Conservation (phyloP, 768 basidiomycete species). For the Ramaria sp. region DNA sequence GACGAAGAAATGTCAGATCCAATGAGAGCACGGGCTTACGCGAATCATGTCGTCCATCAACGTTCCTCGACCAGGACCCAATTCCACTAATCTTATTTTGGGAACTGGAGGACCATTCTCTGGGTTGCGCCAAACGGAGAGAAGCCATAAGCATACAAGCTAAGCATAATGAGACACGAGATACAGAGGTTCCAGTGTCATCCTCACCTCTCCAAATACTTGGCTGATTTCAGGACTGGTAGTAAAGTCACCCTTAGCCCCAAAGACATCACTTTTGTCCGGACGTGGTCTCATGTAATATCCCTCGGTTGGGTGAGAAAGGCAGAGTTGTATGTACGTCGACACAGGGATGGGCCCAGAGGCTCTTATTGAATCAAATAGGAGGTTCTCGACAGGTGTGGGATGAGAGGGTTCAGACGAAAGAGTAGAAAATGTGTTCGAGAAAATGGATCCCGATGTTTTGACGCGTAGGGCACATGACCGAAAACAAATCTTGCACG, state of each 20-base stretch:
- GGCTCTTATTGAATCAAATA: constrained; percentile 69
- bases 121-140: constrained; percentile 78
- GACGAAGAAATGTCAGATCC: not conserved
- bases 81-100: constrained; percentile 67
- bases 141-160: constrained; percentile 40
- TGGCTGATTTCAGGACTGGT: constrained; percentile 97
- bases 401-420: not conserved
- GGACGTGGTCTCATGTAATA: constrained; percentile 67
- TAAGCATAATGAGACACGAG: not conserved
- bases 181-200: not conserved
- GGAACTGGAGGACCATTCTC: constrained; percentile 39
- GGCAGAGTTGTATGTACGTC: constrained; percentile 85
- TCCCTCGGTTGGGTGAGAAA: constrained; percentile 81
- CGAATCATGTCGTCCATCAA: constrained; percentile 83
- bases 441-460: not conserved
- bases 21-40: constrained; percentile 32
- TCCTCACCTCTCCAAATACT: constrained; percentile 86
- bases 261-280: constrained; percentile 63
- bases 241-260: constrained; percentile 81
- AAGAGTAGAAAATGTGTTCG: not conserved
- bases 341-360: constrained; percentile 85
- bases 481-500: not conserved
- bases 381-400: constrained; percentile 44
- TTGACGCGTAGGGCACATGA: constrained; percentile 4
- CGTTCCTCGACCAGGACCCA: constrained; percentile 91